Conservation (phyloP, 306 rosid genomes). For the Herpetospermum pedunculosum region DNA sequence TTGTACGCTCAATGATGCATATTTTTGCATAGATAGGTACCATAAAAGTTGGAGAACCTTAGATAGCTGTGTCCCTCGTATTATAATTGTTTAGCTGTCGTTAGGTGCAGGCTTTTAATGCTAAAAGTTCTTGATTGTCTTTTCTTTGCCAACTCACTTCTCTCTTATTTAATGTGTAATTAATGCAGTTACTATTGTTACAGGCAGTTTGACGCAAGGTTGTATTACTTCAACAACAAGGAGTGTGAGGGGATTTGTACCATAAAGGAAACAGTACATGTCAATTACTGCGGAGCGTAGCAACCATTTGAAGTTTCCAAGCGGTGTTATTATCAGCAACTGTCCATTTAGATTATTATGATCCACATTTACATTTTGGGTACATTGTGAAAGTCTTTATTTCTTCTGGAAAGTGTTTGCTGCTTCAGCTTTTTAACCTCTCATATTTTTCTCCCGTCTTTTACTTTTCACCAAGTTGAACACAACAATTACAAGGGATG, state of each 20-base stretch:
- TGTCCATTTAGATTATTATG: not conserved
- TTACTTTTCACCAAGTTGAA: not conserved
- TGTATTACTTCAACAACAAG: too few species aligned
- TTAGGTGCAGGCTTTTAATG: slow-evolving; percentile 10
- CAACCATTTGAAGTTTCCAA: not conserved
- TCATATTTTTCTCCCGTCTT: not conserved
- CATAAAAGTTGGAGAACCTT: not conserved
- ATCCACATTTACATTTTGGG: not conserved
- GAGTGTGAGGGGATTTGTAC: too few species aligned
- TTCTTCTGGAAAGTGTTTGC: not conserved
- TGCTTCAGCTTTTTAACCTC: not conserved
- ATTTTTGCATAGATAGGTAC: not conserved
- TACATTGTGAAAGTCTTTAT: not conserved
- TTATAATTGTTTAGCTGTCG: slow-evolving; percentile 5
- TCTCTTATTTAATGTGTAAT: not conserved
- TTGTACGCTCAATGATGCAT: not conserved
- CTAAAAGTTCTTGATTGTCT: slow-evolving; percentile 21
- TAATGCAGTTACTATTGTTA: slow-evolving; percentile 1
- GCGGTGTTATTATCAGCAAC: not conserved
- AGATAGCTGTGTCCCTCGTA: not conserved
- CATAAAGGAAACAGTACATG: too few species aligned
- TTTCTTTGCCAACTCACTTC: not conserved
- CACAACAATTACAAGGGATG: not conserved
- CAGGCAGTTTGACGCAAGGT: not conserved
- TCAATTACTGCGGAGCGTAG: too few species aligned